Base-by-base conservation (phyloP, 306 rosid species). In the Quercus variabilis region DNA sequence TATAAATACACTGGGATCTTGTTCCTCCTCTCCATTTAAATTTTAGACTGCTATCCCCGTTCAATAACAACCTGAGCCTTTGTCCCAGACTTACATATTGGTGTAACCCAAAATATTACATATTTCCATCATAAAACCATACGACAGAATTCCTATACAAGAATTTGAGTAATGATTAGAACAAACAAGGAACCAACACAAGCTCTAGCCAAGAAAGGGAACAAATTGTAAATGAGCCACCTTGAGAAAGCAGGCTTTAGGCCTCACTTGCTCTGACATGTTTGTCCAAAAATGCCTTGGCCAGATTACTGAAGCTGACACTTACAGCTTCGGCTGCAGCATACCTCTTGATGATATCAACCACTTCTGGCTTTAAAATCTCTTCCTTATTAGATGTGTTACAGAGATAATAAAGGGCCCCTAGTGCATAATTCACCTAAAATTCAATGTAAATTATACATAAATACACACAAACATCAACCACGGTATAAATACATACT, bases 341-440 rank as follows among this genome's bases (percentile, higher is more conserved):
- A 77, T 92, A 94, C 83, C 95, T 86, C 87, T 85, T 81, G 81
- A 91, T 92, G 75, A 90, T 64, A 75, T 91, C 92, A 33, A 94
- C 65, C 73, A 94, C 95, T 87, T 90, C 99, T n/a, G 95, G 91
- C 85, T 90, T 94, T 78, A 92, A 76, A 83, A 92, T 74, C 83
- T 92, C 95, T 70, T 83, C 86, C 81, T 77, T 88, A 79, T 83
- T 91, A 64, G 89, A 86, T 43, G 84, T 81, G 25, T 91, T 81
- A 83, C 97, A 90, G 69, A 92, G 83, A 73, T 87, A 92, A 85
- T 89, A 94, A 35, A 94, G 86, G 18, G 93, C 87, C 13, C 92
- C 99, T 14, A 92, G 91, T 77, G 95, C 95, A 71, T 81, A 92
- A 73, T 92, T 94, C 79, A 92, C 98, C 97, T 92, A 56, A 74